Evolutionary conservation across 331 rosid species (phyloP).

Genomic region (Pyracantha coccinea): DNA sequence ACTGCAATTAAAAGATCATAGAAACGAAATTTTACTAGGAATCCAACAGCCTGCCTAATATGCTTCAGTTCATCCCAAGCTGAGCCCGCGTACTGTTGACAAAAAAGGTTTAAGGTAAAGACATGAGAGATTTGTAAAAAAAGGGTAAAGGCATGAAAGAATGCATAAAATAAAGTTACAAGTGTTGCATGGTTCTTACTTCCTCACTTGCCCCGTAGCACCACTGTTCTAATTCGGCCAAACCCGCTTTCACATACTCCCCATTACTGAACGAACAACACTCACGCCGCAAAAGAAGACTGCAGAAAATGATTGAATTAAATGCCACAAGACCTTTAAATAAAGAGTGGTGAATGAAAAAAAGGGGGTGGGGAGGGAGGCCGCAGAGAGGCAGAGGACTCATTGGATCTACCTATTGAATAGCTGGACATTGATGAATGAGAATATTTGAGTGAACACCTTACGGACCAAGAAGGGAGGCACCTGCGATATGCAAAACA

Average conservation of each 20-base stretch:
- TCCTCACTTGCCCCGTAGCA: constrained; percentile 72
- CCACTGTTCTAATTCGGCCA: constrained; percentile 96
- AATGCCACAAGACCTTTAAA: not conserved
- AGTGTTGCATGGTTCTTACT: constrained; percentile 33
- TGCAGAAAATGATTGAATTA: constrained; percentile 27
- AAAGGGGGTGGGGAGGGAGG: not conserved
- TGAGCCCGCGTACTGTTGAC: constrained; percentile 75
- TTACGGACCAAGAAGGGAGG: constrained; percentile 93
- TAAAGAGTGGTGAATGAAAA: not conserved
- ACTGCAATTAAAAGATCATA: not conserved
- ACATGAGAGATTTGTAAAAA: not conserved
- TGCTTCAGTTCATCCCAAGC: constrained; percentile 96
- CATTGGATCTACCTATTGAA: constrained; percentile 67
- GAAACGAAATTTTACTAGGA: constrained; percentile 41
- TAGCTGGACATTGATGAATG: constrained; percentile 88
- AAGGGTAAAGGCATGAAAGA: constrained; percentile 3
- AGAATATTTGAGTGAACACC: constrained; percentile 91
- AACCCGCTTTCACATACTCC: constrained; percentile 81
- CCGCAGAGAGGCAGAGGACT: not conserved
- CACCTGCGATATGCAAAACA: constrained; percentile 48
- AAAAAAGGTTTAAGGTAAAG: constrained; percentile 12
- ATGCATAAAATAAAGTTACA: constrained; percentile 3
- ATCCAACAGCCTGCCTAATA: constrained; percentile 97
- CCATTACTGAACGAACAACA: constrained; percentile 98
- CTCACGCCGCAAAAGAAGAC: constrained; percentile 94